Percentiles rank a stretch among this genome's conserved stretches.
Evolutionary conservation across 2,329 filamentous ascomycete genomes (phyloP).

Genomic region (Colletotrichum brevisporum): DNA sequence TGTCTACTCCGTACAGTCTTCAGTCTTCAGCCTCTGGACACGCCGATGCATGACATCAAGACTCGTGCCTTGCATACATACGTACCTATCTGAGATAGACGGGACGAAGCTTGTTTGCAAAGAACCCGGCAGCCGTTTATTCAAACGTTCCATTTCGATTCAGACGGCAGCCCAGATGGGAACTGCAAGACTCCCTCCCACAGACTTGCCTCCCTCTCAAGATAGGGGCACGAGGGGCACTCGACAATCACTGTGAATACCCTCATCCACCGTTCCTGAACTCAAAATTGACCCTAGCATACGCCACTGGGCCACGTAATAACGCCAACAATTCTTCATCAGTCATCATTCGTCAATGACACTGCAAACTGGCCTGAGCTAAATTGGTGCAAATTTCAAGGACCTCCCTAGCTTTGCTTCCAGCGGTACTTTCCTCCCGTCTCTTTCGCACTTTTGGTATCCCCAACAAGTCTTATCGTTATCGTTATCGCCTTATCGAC

Average conservation of each 20-base stretch:
- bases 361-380: background rate
- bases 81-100: background rate
- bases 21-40: background rate
- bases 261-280: background rate
- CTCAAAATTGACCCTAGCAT: background rate
- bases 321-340: background rate
- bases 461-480: constrained; percentile 8
- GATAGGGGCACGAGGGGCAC: no score
- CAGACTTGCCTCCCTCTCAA: no score
- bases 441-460: background rate
- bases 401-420: no score
- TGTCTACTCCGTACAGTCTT: background rate
- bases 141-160: background rate
- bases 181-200: background rate
- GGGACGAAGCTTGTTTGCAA: constrained; percentile 4
- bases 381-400: constrained; percentile 7
- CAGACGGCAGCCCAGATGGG: background rate
- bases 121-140: background rate
- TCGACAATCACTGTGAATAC: background rate
- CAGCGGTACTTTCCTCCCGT: background rate
- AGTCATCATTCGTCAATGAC: background rate
- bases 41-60: constrained; percentile 18
- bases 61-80: background rate
- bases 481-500: background rate
- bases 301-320: constrained; percentile 7